Evolutionary conservation across 2,329 filamentous ascomycete genomes (phyloP), one percentile per base, ranked within the genome.

Genomic region (Fusarium nelsonii): DNA sequence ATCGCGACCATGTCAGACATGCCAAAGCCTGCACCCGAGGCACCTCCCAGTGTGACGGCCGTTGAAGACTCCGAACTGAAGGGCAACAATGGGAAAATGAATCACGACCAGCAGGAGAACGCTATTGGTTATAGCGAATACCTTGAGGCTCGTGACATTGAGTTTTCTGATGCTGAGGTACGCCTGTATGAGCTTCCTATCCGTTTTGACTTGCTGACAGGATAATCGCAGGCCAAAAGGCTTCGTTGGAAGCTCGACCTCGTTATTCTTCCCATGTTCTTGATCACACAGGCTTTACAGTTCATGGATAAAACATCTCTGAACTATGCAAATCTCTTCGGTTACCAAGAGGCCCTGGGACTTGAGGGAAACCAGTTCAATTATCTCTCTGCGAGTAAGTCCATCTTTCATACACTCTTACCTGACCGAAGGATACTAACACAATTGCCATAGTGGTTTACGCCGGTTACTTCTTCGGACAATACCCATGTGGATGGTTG

Each of bases 301-400:
- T 58, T 58, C 4, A 58, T 58, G 55, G 55, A 58, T 12, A 58
- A 58, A n/a, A 58, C 55, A 1, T 58, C 55, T n/a, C 48, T 58
- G 2, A 58, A 58, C 55, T 58, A 58, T 43, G 54, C 54, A n/a
- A 58, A 58, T 10, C 37, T 58, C 3, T 58, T 58, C 8, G 54
- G 54, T 8, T 58, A 58, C 18, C 54, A 58, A 8, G 54, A 43
- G 14, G 54, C 54, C 4, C n/a, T 58, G 0, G 37, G 54, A 2
- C 54, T 58, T 4, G 53, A 58, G n/a, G 54, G 54, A 8, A 54
- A 43, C 10, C 55, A 58, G 9, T 58, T 58, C 8, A 58, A 43
- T 28, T 58, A 58, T 11, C 55, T 58, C 7, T 58, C 55, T 4
- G 55, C 55, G 23, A 58, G 55, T 58, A 23, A 23, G 55, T 36